Evolutionary conservation across 2,329 filamentous ascomycete species (phyloP), one percentile per base, ranked within the genome.

Genomic region (Magnaporthiopsis incrustans): DNA sequence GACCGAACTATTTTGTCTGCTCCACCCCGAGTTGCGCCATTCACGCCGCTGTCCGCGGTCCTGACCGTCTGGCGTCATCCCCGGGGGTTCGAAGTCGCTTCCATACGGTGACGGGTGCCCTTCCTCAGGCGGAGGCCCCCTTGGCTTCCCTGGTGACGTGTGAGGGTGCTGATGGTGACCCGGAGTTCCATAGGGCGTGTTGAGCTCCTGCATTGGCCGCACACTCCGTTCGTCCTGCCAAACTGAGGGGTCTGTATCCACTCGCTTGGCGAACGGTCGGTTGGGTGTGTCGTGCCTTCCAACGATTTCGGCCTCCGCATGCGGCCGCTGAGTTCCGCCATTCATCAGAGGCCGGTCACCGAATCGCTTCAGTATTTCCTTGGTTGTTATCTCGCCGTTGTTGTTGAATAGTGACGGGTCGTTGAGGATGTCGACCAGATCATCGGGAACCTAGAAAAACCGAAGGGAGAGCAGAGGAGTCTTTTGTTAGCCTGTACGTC

Each of bases 291-390:
- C 83, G 73, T 81, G 81, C 75, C 82, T 79, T 75, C 81, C 78
- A 72, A 81, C 78, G 74, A 82, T 78, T 72, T 86, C 81, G n/a
- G 44, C 44, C 76, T 86, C 85, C 76, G 80, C 77, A 78, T 84
- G 78, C 79, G 90, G 77, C 77, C 87, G 77, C 58, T 81, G 78
- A 8, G 80, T 79, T 15, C 81, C 80, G 30, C 77, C 75, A 65
- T 73, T 77, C 0, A 73, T 71, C 64, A 62, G 53, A 78, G 77
- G 67, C 2, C 95, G 89, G 72, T 96, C 91, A 61, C 92, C 92
- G 76, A 96, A 97, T 64, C 92, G 87, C 74, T 94, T 96, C 62
- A 99, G 82, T 64, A 99, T 98, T 72, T 99, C 95, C 76, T 99
- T 99, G 7, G 93, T 96, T 1, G 94, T 97, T 67, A 97, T 88